Conservation (phyloP, 139 green algal species). For the Coccomyxa sp. region DNA sequence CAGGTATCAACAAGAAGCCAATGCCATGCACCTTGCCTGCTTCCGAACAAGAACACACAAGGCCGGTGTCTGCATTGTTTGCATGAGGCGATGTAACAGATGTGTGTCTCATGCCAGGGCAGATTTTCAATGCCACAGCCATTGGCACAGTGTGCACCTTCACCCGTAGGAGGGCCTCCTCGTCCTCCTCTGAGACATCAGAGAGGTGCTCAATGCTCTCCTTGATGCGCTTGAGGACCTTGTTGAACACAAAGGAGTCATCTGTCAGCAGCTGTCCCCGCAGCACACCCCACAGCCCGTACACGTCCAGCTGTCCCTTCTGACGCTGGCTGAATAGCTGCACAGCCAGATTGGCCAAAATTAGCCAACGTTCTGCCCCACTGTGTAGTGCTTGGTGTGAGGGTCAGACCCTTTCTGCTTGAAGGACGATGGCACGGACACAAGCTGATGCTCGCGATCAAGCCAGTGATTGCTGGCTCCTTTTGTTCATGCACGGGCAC, state of each 20-base stretch:
- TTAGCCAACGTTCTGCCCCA: not conserved
- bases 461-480: too few species aligned
- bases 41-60: too few species aligned
- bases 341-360: not conserved
- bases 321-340: slow-evolving; percentile 42
- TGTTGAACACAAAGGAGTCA: slow-evolving; percentile 72
- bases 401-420: not conserved
- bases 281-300: slow-evolving; percentile 47
- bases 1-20: too few species aligned
- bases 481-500: too few species aligned
- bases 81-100: too few species aligned
- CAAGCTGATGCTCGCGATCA: too few species aligned
- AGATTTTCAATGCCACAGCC: too few species aligned
- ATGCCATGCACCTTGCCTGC: too few species aligned
- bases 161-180: slow-evolving; percentile 14
- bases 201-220: slow-evolving; percentile 23
- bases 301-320: slow-evolving; percentile 53
- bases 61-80: too few species aligned
- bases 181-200: slow-evolving; percentile 25
- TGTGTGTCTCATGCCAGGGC: too few species aligned
- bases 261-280: slow-evolving; percentile 40
- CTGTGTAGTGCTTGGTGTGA: not conserved
- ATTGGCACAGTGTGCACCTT: slow-evolving; percentile 1
- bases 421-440: too few species aligned
- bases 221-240: slow-evolving; percentile 45